phyloP scores from a whole-genome alignment of 2,329 filamentous ascomycete genomes.

The Diaporthe vexans region DNA sequence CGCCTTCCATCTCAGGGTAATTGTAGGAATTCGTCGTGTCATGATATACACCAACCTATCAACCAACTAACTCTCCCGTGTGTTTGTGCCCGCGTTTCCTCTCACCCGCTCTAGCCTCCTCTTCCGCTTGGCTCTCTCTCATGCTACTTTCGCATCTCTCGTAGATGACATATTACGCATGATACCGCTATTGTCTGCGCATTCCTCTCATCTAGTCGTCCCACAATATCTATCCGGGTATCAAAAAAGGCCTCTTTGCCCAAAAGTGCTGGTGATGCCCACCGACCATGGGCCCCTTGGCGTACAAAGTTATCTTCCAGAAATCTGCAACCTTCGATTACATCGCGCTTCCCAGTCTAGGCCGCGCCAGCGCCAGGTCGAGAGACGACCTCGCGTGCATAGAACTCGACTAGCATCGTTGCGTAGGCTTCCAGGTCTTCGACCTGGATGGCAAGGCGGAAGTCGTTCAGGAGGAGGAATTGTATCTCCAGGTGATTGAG shows the following conservation, averaged over 20 bases:
- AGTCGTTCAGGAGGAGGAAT: conserved; percentile 95
- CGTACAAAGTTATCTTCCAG: conserved; percentile 26
- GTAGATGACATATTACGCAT: conserved; percentile 1
- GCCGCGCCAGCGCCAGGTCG: conserved; percentile 45
- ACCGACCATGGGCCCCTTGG: neutral
- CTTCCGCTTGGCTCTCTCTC: neutral
- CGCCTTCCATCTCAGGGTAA: neutral
- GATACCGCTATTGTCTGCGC: neutral
- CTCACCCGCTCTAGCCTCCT: neutral
- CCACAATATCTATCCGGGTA: conserved; percentile 55
- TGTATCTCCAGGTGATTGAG: conserved; percentile 97
- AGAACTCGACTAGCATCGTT: conserved; percentile 98
- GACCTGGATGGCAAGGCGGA: conserved; percentile 90
- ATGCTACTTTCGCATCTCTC: neutral
- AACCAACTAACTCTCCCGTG: conserved; percentile 5
- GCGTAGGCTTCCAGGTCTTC: conserved; percentile 98
- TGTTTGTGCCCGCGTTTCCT: neutral
- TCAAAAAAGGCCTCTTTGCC: conserved; percentile 48
- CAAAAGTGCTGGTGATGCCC: conserved; percentile 21
- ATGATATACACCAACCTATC: conserved; percentile 30
- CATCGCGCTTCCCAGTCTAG: conserved; percentile 20
- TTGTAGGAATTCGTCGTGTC: conserved; percentile 24
- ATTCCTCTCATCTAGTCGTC: conserved; percentile 33
- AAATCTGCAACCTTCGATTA: conserved; percentile 13
- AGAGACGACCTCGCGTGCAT: conserved; percentile 86